These are phyloP conservation scores for Jaltomata sinuosa DNA, from an alignment of 257 asterid genomes.

Conservation along the genomic window DNA sequence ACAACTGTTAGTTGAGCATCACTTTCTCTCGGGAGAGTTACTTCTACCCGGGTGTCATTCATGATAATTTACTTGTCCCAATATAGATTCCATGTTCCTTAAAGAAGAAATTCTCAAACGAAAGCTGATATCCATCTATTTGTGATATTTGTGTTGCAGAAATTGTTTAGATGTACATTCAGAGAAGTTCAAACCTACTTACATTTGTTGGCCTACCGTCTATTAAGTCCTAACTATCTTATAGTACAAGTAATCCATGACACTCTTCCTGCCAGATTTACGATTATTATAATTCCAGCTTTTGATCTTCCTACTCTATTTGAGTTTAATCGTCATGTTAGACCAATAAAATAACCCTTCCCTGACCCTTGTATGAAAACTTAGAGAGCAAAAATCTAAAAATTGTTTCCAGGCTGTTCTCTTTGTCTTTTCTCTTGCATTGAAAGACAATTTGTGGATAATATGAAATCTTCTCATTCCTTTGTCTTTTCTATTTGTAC, in stretches of 20 bases:
- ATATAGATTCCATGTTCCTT: too few species aligned
- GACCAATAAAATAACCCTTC: background rate
- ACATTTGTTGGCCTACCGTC: slow-evolving; percentile 27
- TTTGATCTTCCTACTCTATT: too few species aligned
- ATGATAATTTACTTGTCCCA: background rate
- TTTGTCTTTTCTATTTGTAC: background rate
- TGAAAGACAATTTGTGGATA: background rate
- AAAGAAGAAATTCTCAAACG: too few species aligned
- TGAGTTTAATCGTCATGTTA: background rate
- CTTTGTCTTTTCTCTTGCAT: background rate
- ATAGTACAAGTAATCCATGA: background rate
- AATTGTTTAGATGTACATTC: slow-evolving; percentile 3
- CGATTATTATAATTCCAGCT: background rate
- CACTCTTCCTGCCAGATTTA: background rate
- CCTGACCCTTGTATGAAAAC: background rate
- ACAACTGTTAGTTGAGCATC: slow-evolving; percentile 1
- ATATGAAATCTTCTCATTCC: background rate
- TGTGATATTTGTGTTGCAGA: background rate
- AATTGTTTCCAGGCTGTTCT: background rate
- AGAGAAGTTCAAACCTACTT: background rate
- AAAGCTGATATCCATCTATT: background rate
- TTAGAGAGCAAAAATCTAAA: background rate
- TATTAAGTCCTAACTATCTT: slow-evolving; percentile 10
- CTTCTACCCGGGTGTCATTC: background rate
- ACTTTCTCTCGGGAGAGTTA: background rate